Evolutionary conservation across 495 filamentous ascomycete species (phyloP).

Genomic region (Neurospora intermedia): DNA sequence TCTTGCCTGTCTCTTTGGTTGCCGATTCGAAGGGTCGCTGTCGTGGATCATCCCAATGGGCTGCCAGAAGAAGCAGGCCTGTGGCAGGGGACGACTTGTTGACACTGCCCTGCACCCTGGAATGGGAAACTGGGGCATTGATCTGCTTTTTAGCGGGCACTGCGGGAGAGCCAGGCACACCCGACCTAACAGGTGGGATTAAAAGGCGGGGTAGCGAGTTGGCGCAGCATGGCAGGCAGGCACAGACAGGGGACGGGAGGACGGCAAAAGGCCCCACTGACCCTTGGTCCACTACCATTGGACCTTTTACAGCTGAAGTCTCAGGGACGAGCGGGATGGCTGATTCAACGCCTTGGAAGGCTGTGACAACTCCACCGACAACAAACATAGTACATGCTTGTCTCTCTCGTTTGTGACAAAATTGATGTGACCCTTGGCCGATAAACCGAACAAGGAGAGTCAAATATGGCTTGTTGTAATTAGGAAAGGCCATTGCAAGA

Average conservation of each 20-base stretch:
- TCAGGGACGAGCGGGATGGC: not conserved
- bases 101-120: not conserved
- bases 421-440: no score
- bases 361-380: not conserved
- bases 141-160: not conserved
- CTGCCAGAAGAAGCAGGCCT: not conserved
- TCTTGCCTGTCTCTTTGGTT: not conserved
- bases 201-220: not conserved
- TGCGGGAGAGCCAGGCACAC: not conserved
- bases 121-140: not conserved
- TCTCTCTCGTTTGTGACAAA: not conserved
- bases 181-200: not conserved
- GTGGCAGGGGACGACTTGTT: not conserved
- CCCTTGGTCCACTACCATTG: not conserved
- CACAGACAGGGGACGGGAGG: not conserved
- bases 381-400: not conserved
- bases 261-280: not conserved
- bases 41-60: not conserved
- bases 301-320: not conserved
- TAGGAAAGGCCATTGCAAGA: no score
- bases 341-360: not conserved
- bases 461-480: no score
- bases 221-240: not conserved
- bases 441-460: no score
- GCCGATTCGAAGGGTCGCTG: not conserved